Evolutionary conservation across 108 stramenopile genomes (phyloP).

Genomic region (Cyclotella kingstonii): DNA sequence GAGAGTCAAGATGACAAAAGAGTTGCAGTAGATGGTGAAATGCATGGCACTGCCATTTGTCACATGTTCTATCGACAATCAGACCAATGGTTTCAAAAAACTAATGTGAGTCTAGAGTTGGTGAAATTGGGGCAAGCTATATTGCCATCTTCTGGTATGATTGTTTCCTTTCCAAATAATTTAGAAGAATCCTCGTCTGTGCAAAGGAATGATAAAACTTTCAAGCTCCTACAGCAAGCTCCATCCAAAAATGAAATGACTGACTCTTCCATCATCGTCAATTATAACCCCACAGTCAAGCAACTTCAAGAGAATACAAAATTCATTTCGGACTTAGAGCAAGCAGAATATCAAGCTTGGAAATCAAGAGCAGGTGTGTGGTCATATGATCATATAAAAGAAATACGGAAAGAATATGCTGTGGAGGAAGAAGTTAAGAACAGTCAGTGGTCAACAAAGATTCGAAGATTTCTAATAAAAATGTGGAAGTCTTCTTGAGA

Average conservation of each 20-base stretch:
- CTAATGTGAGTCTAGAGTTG: conserved; percentile 32
- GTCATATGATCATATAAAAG: conserved; percentile 46
- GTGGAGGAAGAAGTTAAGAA: conserved; percentile 19
- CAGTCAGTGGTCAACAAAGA: neutral
- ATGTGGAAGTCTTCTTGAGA: no score
- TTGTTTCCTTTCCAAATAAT: neutral
- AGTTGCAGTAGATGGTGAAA: neutral
- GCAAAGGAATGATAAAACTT: no score
- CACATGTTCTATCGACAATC: conserved; percentile 47
- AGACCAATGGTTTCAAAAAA: conserved; percentile 42
- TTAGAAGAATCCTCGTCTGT: conserved; percentile 37
- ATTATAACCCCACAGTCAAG: conserved; percentile 53
- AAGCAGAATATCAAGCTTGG: conserved; percentile 58
- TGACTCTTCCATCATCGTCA: conserved; percentile 19
- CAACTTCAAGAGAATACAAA: conserved; percentile 59
- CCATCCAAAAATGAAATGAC: conserved; percentile 1
- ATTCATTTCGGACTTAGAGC: conserved; percentile 58
- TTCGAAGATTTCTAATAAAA: no score
- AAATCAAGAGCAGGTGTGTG: conserved; percentile 65
- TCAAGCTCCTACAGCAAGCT: conserved; percentile 10
- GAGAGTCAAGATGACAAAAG: neutral
- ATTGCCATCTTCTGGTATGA: conserved; percentile 6
- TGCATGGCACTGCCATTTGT: conserved; percentile 52
- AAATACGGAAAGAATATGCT: conserved; percentile 43
- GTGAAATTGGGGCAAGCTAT: conserved; percentile 29